Base-by-base conservation (phyloP, 2,329 filamentous ascomycete species). In the Xylaria digitata region DNA sequence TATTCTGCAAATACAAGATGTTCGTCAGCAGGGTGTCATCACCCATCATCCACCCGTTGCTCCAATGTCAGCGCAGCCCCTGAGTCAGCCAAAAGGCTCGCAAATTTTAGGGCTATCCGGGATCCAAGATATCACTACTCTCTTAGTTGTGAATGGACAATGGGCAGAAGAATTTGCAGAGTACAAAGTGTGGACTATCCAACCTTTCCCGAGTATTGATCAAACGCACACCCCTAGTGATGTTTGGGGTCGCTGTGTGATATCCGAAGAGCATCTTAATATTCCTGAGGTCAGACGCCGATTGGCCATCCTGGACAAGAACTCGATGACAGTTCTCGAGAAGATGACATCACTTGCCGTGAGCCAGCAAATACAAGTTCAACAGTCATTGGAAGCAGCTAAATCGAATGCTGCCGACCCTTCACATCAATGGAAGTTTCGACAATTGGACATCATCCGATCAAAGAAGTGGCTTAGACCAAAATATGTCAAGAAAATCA, bases 111-210 rank as follows among this genome's bases (percentile, higher is more conserved):
- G 37, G 8, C 30, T 61, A n/a, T 50, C 48, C n/a, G 43, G 46
- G 26, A 37, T 43, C 17, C 57, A 61, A 43, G 46, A 60, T 32
- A 15, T 60, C 3, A 60, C 57, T 42, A 6, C 45, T 50, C 60
- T 53, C 42, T 34, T 48, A 6, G n/a, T 46, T 11, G 19, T 15
- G 40, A 30, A 46, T 15, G 46, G 50, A 26, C 32, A 52, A 32
- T 49, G 57, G 46, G 42, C 19, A 30, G 26, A 60, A 42, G 42
- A 45, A 42, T 40, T 42, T 40, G n/a, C 46, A 15, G 49, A 66
- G 58, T 66, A 62, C 21, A 66, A 45, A 37, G 53, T 66, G 23
- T 66, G 63, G 63, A 61, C 63, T n/a, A 56, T 66, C 37, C 63
- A 19, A 45, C 63, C 63, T n/a, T 59, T 40, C 19, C 15, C 6